A percentile compares a stretch with the other conserved stretches of the same genome.
Evolutionary conservation across 495 filamentous ascomycete species (phyloP).

Genomic region (Neurospora cerealis): DNA sequence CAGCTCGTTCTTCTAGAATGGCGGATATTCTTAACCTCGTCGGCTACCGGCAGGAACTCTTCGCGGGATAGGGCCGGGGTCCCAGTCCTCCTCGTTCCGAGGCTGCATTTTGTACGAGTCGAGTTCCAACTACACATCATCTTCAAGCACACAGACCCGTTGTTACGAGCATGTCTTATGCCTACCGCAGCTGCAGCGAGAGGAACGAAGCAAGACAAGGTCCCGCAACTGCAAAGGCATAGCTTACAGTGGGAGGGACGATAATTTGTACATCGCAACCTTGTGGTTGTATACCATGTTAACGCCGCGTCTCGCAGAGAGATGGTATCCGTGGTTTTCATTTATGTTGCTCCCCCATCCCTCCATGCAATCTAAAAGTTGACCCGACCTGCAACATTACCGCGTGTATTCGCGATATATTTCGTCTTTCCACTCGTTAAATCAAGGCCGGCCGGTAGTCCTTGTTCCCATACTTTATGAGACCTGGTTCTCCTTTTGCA

Average conservation of each 20-base stretch:
- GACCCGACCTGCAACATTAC: constrained; percentile 14
- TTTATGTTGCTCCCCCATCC: constrained; percentile 16
- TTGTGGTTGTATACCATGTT: constrained; percentile 1
- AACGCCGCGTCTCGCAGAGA: constrained; percentile 7
- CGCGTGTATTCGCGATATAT: constrained; percentile 7
- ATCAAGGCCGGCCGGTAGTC: neutral
- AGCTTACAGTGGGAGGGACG: constrained; percentile 3
- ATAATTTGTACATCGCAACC: constrained; percentile 10
- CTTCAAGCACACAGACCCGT: neutral
- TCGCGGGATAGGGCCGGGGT: neutral
- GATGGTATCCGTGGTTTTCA: constrained; percentile 14
- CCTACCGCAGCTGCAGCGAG: neutral
- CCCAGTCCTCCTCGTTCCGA: neutral
- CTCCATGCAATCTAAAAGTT: constrained; percentile 7
- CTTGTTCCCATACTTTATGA: constrained; percentile 8
- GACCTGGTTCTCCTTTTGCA: neutral
- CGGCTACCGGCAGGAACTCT: neutral
- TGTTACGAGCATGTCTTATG: neutral
- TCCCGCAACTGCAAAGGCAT: constrained; percentile 4
- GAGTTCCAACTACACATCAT: neutral
- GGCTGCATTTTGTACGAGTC: neutral
- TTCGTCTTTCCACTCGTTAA: neutral
- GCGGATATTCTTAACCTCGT: neutral
- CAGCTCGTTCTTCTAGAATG: neutral
- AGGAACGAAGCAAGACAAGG: neutral